These are phyloP conservation scores for Fusarium sp. DNA, from an alignment of 2,329 filamentous ascomycete species.

Conservation along the genomic window DNA sequence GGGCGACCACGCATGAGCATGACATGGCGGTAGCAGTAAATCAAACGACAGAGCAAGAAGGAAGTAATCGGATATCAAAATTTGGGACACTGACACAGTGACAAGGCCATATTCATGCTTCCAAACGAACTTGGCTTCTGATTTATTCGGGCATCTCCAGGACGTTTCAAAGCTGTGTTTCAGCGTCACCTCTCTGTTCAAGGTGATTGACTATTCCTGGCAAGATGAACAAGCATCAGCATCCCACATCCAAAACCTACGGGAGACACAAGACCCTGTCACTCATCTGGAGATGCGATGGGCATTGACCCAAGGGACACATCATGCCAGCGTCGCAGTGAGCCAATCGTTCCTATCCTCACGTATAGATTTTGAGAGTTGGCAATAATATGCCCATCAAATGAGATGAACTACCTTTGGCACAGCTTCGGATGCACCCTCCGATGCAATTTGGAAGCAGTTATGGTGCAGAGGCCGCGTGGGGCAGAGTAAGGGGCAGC, in stretches of 20 bases:
- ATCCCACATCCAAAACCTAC: conserved; percentile 29
- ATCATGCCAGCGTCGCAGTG: conserved; percentile 11
- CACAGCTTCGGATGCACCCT: conserved; percentile 29
- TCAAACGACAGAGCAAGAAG: not conserved
- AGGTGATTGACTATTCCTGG: conserved; percentile 12
- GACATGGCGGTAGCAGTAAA: conserved; percentile 7
- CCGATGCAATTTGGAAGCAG: conserved; percentile 29
- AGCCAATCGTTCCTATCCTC: not conserved
- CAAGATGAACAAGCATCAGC: conserved; percentile 35
- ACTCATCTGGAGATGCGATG: conserved; percentile 7
- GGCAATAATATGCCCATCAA: conserved; percentile 10
- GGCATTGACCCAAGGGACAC: not conserved
- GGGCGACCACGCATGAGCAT: conserved; percentile 6
- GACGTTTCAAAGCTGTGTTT: conserved; percentile 46
- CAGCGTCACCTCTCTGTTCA: conserved; percentile 32
- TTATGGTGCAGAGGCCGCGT: conserved; percentile 27
- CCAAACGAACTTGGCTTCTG: conserved; percentile 13
- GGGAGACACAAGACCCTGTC: not conserved
- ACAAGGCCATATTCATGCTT: conserved; percentile 25
- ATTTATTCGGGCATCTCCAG: conserved; percentile 28
- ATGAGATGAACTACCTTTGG: conserved; percentile 17
- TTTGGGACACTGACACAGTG: conserved; percentile 1
- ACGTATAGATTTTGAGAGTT: not conserved
- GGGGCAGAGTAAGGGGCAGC: conserved; percentile 40
- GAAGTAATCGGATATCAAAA: conserved; percentile 2